These are phyloP conservation scores for Aquilaria sinensis DNA, from an alignment of 345 rosid species.

Conservation along the genomic window DNA sequence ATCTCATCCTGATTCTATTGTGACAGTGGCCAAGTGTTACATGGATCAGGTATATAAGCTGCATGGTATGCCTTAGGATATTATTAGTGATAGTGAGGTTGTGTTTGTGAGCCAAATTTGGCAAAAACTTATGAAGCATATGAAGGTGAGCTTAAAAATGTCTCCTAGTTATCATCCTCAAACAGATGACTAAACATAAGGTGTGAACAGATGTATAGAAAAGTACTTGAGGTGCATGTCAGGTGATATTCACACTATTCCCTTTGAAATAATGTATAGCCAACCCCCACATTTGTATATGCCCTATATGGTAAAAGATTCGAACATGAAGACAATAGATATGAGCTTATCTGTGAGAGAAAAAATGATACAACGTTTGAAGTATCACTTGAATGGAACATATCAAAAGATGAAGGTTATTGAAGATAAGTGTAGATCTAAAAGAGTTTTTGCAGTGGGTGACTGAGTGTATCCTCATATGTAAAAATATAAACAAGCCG, in stretches of 20 bases:
- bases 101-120: neutral
- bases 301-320: neutral
- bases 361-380: neutral
- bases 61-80: neutral
- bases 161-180: neutral
- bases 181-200: slow-evolving; percentile 3
- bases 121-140: neutral
- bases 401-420: neutral
- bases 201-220: neutral
- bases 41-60: neutral
- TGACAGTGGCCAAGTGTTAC: neutral
- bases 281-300: neutral
- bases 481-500: neutral
- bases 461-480: slow-evolving; percentile 1
- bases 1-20: neutral
- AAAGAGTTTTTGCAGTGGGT: neutral
- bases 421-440: neutral
- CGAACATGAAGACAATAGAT: neutral
- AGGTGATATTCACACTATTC: neutral
- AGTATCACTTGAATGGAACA: neutral
- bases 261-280: neutral
- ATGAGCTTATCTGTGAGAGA: neutral
- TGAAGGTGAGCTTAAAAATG: neutral
- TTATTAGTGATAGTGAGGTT: neutral
- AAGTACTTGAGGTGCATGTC: neutral